phyloP scores from a whole-genome alignment of 306 rosid genomes.

The Cucumis cinereus region DNA sequence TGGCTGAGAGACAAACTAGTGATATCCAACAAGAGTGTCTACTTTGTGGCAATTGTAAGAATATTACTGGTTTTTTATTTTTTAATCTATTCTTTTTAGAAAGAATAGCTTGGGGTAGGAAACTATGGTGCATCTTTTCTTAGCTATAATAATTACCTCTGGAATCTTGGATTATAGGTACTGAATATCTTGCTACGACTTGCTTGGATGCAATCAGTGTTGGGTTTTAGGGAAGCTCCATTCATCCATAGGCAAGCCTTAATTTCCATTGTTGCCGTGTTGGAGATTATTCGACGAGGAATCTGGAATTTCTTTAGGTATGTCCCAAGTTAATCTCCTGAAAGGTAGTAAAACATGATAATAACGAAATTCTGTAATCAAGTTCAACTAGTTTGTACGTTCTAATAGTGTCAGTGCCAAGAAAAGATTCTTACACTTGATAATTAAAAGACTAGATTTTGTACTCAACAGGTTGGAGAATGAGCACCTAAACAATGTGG shows the following conservation, averaged over 20 bases:
- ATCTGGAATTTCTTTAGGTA: constrained; percentile 88
- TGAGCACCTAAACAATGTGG: constrained; percentile 66
- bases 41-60: constrained; percentile 12
- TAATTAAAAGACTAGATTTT: not conserved
- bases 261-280: constrained; percentile 43
- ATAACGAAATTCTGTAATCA: not conserved
- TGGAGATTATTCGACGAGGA: constrained; percentile 79
- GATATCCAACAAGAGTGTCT: constrained; percentile 30
- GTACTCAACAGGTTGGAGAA: constrained; percentile 36
- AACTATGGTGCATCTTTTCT: not conserved
- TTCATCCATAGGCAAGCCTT: constrained; percentile 49
- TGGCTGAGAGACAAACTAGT: constrained; percentile 71
- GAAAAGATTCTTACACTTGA: not conserved
- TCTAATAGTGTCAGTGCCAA: not conserved
- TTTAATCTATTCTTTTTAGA: not conserved
- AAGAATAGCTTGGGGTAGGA: not conserved
- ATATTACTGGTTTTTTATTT: not conserved
- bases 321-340: not conserved
- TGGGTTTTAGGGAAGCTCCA: constrained; percentile 37
- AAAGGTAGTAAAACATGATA: not conserved
- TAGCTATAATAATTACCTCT: not conserved
- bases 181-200: constrained; percentile 51
- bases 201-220: constrained; percentile 73
- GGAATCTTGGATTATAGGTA: constrained; percentile 27
- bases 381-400: not conserved